Evolutionary conservation across 139 green algal species (phyloP).

Genomic region (Tetradesmus obliquus): DNA sequence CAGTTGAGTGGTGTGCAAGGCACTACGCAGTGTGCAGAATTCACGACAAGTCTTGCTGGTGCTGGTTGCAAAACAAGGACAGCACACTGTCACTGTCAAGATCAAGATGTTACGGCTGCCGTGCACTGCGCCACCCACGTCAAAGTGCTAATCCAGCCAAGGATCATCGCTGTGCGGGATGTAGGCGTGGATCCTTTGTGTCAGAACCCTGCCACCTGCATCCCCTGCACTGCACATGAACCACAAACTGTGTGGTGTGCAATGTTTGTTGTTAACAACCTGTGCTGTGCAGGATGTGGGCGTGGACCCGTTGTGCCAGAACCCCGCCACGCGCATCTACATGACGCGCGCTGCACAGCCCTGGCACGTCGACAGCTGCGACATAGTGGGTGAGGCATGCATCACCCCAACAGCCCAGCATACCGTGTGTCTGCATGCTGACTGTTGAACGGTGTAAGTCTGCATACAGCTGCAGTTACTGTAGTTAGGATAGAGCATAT

Average conservation of each 20-base stretch:
- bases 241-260: too few relatives aligned
- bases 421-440: not conserved
- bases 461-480: too few relatives aligned
- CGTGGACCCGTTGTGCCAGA: slow-evolving; percentile 60
- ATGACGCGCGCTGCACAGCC: slow-evolving; percentile 67
- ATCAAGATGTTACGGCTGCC: too few relatives aligned
- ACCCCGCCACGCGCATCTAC: slow-evolving; percentile 75
- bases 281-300: slow-evolving; percentile 65
- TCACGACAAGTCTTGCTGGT: too few relatives aligned
- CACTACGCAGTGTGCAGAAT: too few relatives aligned
- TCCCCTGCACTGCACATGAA: slow-evolving; percentile 16
- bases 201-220: slow-evolving; percentile 61
- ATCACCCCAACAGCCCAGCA: not conserved
- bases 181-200: slow-evolving; percentile 66
- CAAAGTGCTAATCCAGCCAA: too few relatives aligned
- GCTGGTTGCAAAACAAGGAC: too few relatives aligned
- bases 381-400: slow-evolving; percentile 62
- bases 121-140: too few relatives aligned
- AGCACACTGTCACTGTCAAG: too few relatives aligned
- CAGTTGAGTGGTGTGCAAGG: too few relatives aligned
- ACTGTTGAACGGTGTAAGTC: too few relatives aligned
- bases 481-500: too few relatives aligned
- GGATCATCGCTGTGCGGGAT: slow-evolving; percentile 52
- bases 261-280: not conserved
- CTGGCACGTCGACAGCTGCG: slow-evolving; percentile 69